Conservation (phyloP, 2,329 filamentous ascomycete genomes). For the Aphanoascus verrucosus region DNA sequence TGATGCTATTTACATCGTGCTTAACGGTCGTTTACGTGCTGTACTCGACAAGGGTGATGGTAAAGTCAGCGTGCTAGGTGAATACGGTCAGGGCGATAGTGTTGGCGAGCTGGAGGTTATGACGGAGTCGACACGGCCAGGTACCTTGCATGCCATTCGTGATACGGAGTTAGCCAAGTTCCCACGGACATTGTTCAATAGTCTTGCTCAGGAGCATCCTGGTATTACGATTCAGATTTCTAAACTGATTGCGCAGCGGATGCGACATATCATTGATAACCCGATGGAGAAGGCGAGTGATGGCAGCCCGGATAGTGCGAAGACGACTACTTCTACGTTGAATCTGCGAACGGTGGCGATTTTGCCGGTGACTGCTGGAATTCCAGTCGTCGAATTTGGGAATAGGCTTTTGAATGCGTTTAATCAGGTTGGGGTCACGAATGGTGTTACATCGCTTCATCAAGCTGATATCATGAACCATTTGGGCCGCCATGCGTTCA, state of each 20-base stretch:
- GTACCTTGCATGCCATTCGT: slow-evolving; percentile 86
- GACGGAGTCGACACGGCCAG: slow-evolving; percentile 83
- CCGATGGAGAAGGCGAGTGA: slow-evolving; percentile 57
- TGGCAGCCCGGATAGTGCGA: slow-evolving; percentile 42
- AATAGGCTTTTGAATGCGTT: slow-evolving; percentile 77
- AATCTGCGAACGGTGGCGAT: slow-evolving; percentile 90
- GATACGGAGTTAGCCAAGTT: slow-evolving; percentile 96
- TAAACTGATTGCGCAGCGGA: slow-evolving; percentile 92
- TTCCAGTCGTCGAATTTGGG: slow-evolving; percentile 93
- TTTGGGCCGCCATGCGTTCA: slow-evolving; percentile 90
- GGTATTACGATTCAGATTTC: slow-evolving; percentile 99
- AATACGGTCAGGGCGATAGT: slow-evolving; percentile 94
- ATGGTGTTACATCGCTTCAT: slow-evolving; percentile 83
- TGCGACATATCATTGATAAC: slow-evolving; percentile 79
- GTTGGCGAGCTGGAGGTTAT: slow-evolving; percentile 94
- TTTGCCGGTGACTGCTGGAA: slow-evolving; percentile 77
- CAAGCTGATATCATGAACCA: slow-evolving; percentile 92
- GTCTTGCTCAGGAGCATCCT: slow-evolving; percentile 88
- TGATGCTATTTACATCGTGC: slow-evolving; percentile 94
- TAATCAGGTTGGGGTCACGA: slow-evolving; percentile 75
- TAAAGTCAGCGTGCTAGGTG: slow-evolving; percentile 73
- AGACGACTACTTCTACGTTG: slow-evolving; percentile 63
- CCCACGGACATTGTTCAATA: slow-evolving; percentile 92
- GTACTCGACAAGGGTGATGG: slow-evolving; percentile 74
- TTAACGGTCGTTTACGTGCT: slow-evolving; percentile 80